Evolutionary conservation across 192 early-diverging fungal genomes (phyloP), one percentile per base, ranked within the genome.

Genomic region (Linnemannia hyalina): DNA sequence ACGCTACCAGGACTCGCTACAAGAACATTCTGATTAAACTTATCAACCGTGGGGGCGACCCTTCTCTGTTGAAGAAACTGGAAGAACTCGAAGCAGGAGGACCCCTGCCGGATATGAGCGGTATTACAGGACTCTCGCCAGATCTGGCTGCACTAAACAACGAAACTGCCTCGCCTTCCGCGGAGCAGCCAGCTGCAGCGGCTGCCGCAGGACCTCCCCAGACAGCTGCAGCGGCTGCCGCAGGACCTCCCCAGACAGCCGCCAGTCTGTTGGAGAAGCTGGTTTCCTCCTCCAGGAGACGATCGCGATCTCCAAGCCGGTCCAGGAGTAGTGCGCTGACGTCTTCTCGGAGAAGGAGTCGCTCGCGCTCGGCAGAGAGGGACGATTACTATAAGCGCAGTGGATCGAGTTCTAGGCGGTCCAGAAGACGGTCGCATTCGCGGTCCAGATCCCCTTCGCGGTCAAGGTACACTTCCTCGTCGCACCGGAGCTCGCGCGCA

Each of bases 21-120:
- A 86, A 81, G 35, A 86, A 86, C 26, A 80, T 81, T 13, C 32
- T 86, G n/a, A 86, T 86, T 41, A 75, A 70, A 70, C 79, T 86
- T 1, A 60, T 86, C 38, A 86, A 86, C 65, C 78, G 84, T 74
- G 80, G 84, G 70, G 84, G 78, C 35, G 84, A 86, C 18, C 79
- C 78, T 20, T 73, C 84, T 6, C 35, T 86, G 38, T 44, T 76
- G 15, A 86, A 86, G 54, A 86, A 77, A 68, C 80, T 86, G 26
- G 84, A 86, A 41, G 84, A 86, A 23, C 71, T 86, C 16, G 80
- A 86, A 22, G 74, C 84, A 26, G 84, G 84, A 11, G 79, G 79
- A 3, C 75, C 84, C 6, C 46, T 86, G 26, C 79, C 78, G 6
- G 84, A 86, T 29, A n/a, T 80, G 71, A 83, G 82, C 47, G 78